Evolutionary conservation across 2,329 filamentous ascomycete genomes (phyloP).

Genomic region (Fusarium anthophilum): DNA sequence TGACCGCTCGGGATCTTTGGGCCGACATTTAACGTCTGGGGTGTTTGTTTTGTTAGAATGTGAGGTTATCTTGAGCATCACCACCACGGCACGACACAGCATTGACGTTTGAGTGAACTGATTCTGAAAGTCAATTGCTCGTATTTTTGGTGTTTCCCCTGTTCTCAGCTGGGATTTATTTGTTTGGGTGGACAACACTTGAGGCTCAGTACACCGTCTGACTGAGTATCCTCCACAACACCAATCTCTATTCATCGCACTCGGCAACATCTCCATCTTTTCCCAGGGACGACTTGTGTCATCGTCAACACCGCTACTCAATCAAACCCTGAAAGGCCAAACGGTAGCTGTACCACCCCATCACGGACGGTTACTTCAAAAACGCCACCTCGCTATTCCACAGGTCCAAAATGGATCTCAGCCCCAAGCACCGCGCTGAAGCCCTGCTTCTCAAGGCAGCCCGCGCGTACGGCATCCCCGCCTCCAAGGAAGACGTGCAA

Average conservation of each 20-base stretch:
- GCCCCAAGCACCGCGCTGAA: constrained; percentile 44
- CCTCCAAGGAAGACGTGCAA: constrained; percentile 50
- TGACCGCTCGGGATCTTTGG: constrained; percentile 41
- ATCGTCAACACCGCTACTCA: not conserved
- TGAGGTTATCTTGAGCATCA: constrained; percentile 21
- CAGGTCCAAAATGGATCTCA: constrained; percentile 44
- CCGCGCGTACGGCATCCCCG: constrained; percentile 46
- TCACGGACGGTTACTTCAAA: constrained; percentile 31
- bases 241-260: not conserved
- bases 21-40: constrained; percentile 22
- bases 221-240: not conserved
- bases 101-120: not conserved
- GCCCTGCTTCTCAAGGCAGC: constrained; percentile 47
- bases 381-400: constrained; percentile 49
- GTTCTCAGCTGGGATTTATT: not conserved
- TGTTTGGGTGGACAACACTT: not conserved
- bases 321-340: constrained; percentile 3
- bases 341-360: constrained; percentile 36
- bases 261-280: not conserved
- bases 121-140: not conserved
- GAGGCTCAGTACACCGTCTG: constrained; percentile 10
- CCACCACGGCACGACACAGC: not conserved
- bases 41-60: constrained; percentile 31
- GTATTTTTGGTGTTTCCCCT: not conserved
- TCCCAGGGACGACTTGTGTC: not conserved